phyloP scores from a whole-genome alignment of 305 asterid genomes.

The Fraxinus sp. region DNA sequence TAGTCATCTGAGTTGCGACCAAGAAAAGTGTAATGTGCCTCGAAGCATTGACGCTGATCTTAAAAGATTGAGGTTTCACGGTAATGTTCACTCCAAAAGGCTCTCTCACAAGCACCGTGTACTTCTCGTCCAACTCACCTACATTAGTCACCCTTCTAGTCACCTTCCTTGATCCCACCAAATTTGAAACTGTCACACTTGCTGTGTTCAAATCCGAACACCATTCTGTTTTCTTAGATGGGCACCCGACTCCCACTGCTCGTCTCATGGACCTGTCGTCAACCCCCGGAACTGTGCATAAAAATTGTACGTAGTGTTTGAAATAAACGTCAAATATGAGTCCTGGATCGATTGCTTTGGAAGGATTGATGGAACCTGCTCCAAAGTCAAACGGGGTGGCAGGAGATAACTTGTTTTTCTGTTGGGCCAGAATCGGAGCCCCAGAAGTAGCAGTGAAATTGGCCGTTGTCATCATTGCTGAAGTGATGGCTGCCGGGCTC shows the following conservation, averaged over 20 bases:
- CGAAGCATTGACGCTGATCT: slow-evolving; percentile 43
- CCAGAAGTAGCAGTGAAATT: slow-evolving; percentile 35
- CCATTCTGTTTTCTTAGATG: slow-evolving; percentile 34
- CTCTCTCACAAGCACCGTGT: slow-evolving; percentile 41
- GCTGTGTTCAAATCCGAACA: slow-evolving; percentile 59
- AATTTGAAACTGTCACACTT: slow-evolving; percentile 53
- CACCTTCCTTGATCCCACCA: slow-evolving; percentile 54
- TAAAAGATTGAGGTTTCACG: slow-evolving; percentile 35
- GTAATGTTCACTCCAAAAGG: slow-evolving; percentile 50
- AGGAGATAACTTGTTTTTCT: slow-evolving; percentile 34
- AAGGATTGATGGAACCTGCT: slow-evolving; percentile 50
- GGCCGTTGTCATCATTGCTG: slow-evolving; percentile 70
- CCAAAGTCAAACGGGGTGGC: slow-evolving; percentile 65
- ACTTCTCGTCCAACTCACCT: slow-evolving; percentile 42
- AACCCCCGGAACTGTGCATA: slow-evolving; percentile 60
- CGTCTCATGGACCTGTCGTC: slow-evolving; percentile 49
- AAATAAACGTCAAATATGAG: slow-evolving; percentile 44
- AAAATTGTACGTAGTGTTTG: slow-evolving; percentile 42
- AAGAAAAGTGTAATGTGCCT: slow-evolving; percentile 34
- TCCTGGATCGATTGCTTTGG: slow-evolving; percentile 61
- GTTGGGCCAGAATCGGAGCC: slow-evolving; percentile 44
- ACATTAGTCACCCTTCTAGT: slow-evolving; percentile 49
- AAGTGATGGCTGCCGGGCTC: slow-evolving; percentile 57
- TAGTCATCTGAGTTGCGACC: slow-evolving; percentile 43
- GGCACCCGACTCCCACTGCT: slow-evolving; percentile 50